Base-by-base conservation (phyloP, 805 yeast species). In the Candida pseudofarinosa region DNA sequence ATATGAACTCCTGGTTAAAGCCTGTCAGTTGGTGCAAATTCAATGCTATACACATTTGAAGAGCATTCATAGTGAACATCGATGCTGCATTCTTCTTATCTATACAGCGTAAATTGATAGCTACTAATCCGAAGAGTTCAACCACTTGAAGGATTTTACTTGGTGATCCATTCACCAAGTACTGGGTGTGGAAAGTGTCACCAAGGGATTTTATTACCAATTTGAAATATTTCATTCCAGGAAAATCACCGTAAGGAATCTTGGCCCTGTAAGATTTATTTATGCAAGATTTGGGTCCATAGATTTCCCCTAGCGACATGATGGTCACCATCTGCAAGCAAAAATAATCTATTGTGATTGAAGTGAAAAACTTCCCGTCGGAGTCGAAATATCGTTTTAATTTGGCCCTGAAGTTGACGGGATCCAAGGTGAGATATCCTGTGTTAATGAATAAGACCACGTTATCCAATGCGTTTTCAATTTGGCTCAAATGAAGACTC, bases 31-130 rank as follows among this genome's bases (percentile, higher is more conserved):
- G 56, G 37, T 60, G 63, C 5, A 60, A 36, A 35, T 59, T 60
- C 20, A 59, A 44, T 4, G 62, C 55, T 6, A 60, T 47, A 37
- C 62, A 55, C 44, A 60, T 37, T 38, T 60, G 63, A 16, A 60
- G 47, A 1, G 65, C 63, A 38, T 49, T 49, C 16, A 50, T 43
- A 0, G 62, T 56, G 40, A 53, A 56, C 33, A 49, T 43, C 13
- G 54, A 56, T 1, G 64, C 53, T 3, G 59, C 54, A 39, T 53
- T 55, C 41, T 60, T 60, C 44, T 60, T 60, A 39, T 60, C 66
- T 2, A 60, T 36, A 6, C 55, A 41, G 33, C 64, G 40, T 31
- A 52, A 42, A 40, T 60, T 59, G 12, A 58, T 37, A 1, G 66
- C 48, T 4, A 55, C 40, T 30, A 59, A 40, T 4, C 64, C 60